Conservation (phyloP, 2,329 filamentous ascomycete genomes). For the Verticillium nonalfalfae region DNA sequence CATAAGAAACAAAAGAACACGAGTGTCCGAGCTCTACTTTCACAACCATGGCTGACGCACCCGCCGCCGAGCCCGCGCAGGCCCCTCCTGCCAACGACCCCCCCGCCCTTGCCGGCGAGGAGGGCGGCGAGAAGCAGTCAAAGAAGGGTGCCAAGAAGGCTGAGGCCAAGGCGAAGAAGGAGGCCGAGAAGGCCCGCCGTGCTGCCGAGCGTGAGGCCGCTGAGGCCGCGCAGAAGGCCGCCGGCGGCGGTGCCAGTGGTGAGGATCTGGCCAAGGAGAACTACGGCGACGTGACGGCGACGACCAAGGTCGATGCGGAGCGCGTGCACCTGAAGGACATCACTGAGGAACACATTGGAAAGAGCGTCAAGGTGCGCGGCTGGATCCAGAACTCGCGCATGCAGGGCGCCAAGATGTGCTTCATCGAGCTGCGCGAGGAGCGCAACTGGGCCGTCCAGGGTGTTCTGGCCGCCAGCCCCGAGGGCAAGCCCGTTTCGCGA, state of each 20-base stretch:
- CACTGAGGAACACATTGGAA: conserved; percentile 58
- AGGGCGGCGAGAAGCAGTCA: conserved; percentile 30
- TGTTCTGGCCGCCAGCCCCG: conserved; percentile 58
- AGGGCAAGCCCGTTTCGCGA: conserved; percentile 60
- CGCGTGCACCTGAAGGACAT: conserved; percentile 57
- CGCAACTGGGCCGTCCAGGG: conserved; percentile 75
- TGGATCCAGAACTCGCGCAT: conserved; percentile 83
- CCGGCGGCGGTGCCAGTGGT: conserved; percentile 52
- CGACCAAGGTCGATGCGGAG: conserved; percentile 50
- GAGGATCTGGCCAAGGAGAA: conserved; percentile 68
- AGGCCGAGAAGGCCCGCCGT: conserved; percentile 65
- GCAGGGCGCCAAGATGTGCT: conserved; percentile 87
- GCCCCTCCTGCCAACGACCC: conserved; percentile 14
- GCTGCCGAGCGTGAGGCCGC: conserved; percentile 52
- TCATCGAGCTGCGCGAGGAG: conserved; percentile 77
- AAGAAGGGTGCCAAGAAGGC: conserved; percentile 85
- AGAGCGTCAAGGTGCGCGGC: conserved; percentile 69
- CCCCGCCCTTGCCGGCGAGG: conserved; percentile 16
- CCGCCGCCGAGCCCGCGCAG: conserved; percentile 18
- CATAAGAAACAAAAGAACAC: neutral
- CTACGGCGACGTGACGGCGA: conserved; percentile 66
- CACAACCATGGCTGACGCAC: conserved; percentile 26
- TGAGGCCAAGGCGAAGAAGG: conserved; percentile 80
- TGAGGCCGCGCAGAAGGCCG: conserved; percentile 60
- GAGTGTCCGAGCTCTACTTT: neutral